Evolutionary conservation across 441 rosid genomes (phyloP), one percentile per base, ranked within the genome.

Genomic region (Eutrema salsugineum): DNA sequence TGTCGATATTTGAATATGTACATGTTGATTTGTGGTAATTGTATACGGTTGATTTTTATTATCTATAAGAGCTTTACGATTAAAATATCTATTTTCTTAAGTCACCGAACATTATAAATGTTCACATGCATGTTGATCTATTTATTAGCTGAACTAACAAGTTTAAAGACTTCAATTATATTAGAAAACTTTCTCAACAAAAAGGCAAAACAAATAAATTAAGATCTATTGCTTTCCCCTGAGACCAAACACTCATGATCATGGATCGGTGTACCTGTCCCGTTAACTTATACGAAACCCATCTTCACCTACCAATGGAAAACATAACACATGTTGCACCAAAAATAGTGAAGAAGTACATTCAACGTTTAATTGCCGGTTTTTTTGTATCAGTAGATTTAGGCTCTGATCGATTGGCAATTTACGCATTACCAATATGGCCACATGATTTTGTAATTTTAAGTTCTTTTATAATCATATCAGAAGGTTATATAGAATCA

Each of bases 201-300:
- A 36, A n/a, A 22, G 38, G n/a, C 20, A 19, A 72, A 44, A 36
- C 14, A 65, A 39, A 40, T 11, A 39, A 48, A 8, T 16, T 50
- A 43, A 22, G 68, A 66, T 66, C 57, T 22, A 27, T 67, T 12
- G 78, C 68, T 60, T 60, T 74, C 57, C 17, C 40, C 50, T 17
- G 57, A 17, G 54, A 60, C 57, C 68, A 15, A 74, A 74, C 28
- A 50, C 24, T 74, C 20, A 74, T 60, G 33, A 67, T 22, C 42
- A 24, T 42, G 68, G 63, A 59, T 60, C 32, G 63, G 63, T 74
- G 63, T 44, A 67, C 63, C 73, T 60, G 50, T 36, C 78, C 39
- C 43, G 68, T 50, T 74, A 74, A 60, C 68, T 51, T 74, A 67
- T 60, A 74, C 63, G 68, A 74, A 74, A 67, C 12, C 68, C n/a